These are phyloP conservation scores for Houttuynia cordata DNA, from an alignment of 164 flowering plant genomes.

Conservation along the genomic window DNA sequence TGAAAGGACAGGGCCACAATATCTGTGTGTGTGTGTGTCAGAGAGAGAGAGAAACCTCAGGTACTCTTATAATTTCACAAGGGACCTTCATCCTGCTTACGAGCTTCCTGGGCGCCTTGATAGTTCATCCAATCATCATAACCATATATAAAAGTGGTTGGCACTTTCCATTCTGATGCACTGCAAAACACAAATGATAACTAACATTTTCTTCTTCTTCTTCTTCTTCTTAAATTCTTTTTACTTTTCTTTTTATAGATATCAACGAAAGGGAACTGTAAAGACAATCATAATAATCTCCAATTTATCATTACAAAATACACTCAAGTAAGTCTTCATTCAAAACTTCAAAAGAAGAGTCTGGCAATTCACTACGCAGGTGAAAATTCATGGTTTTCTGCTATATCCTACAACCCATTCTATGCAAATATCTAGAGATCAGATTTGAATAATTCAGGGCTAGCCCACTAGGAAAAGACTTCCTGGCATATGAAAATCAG, in stretches of 20 bases:
- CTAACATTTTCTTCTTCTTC: no score
- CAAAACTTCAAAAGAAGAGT: no score
- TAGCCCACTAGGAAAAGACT: no score
- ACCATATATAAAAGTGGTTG: slow-evolving; percentile 94
- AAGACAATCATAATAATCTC: not conserved
- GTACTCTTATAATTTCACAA: slow-evolving; percentile 87
- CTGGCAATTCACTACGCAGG: no score
- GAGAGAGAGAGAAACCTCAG: slow-evolving; percentile 47
- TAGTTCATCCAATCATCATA: slow-evolving; percentile 87
- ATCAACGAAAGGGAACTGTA: not conserved
- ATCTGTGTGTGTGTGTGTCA: slow-evolving; percentile 1
- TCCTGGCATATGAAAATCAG: no score
- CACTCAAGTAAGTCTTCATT: not conserved
- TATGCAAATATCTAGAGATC: no score
- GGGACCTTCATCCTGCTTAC: slow-evolving; percentile 83
- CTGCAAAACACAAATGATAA: slow-evolving; percentile 25
- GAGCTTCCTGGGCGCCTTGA: slow-evolving; percentile 83
- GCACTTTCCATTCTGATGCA: slow-evolving; percentile 93
- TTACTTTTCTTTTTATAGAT: no score
- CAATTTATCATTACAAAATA: not conserved
- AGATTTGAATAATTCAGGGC: no score
- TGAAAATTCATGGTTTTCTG: no score
- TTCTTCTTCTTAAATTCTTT: no score
- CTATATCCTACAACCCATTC: no score
- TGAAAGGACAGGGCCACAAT: not conserved